Evolutionary conservation across 257 asterid species (phyloP), one percentile per base, ranked within the genome.

Genomic region (Solanum sitiens): DNA sequence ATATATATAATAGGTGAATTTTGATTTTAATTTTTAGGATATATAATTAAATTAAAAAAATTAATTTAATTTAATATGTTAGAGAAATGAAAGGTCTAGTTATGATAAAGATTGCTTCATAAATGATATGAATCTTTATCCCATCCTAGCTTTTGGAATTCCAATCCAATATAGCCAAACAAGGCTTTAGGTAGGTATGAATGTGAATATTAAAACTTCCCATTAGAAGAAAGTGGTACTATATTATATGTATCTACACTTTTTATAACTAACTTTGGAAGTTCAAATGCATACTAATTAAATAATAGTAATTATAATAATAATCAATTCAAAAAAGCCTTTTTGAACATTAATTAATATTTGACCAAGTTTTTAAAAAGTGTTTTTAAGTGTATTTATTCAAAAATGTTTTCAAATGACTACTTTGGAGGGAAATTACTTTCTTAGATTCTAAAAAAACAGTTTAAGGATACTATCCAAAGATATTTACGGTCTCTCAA

Each of bases 31-130:
- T 53, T 53, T 16, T 53, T 50, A 18, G 16, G 63, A 53, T 53
- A 53, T 1, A 53, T 16, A 53, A 53, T 53, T 6, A 53, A 15
- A 23, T 53, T 16, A 53, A n/a, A n/a, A n/a, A n/a, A n/a, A n/a
- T n/a, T n/a, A n/a, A n/a, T n/a, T n/a, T n/a, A n/a, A n/a, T n/a
- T n/a, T n/a, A n/a, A n/a, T 15, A 50, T 53, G 88, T 83, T 21
- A 71, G 86, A 86, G 86, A 33, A 33, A 84, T 82, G 88, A 50
- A 85, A 86, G 73, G 83, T 73, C 50, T 70, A 86, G 86, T 23
- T 86, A 74, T 75, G 83, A 73, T 73, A 80, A 88, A 88, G 72
- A 83, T 86, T 87, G 89, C 86, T 88, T 86, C 87, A 83, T 75
- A 88, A 90, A 86, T 70, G 56, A 90, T 88, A 65, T 71, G 30